phyloP scores from a whole-genome alignment of 306 rosid species.

The Glycine latifolia region DNA sequence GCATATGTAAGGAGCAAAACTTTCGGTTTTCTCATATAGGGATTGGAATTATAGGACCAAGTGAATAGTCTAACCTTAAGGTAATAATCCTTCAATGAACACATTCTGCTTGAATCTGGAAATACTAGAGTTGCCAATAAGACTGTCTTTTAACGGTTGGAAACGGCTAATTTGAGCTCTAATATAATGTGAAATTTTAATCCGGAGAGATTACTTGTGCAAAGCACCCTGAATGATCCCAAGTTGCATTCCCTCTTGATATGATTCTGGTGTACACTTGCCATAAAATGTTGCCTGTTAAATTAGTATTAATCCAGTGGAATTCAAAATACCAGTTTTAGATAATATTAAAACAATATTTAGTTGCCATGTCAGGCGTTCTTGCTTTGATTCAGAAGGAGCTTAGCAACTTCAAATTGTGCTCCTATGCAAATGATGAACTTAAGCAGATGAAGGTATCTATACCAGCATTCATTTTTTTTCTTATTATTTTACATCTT shows the following conservation, averaged over 20 bases:
- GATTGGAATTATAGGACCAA: neutral
- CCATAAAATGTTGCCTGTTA: neutral
- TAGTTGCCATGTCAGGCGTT: neutral
- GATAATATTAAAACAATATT: neutral
- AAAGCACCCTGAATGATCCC: neutral
- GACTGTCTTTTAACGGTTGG: neutral
- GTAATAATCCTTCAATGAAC: conserved; percentile 4
- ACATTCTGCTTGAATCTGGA: neutral
- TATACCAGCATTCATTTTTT: neutral
- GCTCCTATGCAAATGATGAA: neutral
- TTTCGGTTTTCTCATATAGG: neutral
- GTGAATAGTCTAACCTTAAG: neutral
- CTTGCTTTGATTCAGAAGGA: neutral
- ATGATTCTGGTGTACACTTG: neutral
- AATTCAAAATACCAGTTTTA: neutral
- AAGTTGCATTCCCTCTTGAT: neutral
- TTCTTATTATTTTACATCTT: neutral
- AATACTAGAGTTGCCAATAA: neutral
- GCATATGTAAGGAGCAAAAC: too few species aligned
- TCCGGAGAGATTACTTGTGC: neutral
- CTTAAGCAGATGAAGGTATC: neutral
- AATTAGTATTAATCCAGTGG: neutral
- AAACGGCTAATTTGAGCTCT: neutral
- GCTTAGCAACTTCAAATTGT: neutral
- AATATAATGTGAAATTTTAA: neutral